Evolutionary conservation across 2,329 filamentous ascomycete species (phyloP).

Genomic region (Sclerotinia sclerotiorum): DNA sequence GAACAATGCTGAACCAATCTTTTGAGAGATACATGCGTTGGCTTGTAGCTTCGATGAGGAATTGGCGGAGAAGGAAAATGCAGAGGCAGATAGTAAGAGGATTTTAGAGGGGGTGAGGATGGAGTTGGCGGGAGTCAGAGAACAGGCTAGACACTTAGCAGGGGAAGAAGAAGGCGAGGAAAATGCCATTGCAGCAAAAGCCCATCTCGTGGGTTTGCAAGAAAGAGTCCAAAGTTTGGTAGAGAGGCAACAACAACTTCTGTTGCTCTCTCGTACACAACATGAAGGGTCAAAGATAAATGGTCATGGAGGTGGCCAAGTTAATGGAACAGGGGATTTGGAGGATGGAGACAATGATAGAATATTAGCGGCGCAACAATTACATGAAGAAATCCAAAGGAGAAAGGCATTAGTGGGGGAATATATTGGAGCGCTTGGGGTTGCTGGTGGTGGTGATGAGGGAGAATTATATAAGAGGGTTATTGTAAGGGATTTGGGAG

Average conservation of each 20-base stretch:
- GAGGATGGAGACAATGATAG: constrained; percentile 54
- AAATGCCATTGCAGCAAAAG: constrained; percentile 27
- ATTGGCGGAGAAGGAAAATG: constrained; percentile 69
- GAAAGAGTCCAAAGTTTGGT: constrained; percentile 36
- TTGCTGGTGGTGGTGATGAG: constrained; percentile 70
- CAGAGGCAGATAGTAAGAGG: constrained; percentile 65
- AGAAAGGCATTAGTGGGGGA: constrained; percentile 59
- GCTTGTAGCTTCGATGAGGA: constrained; percentile 72
- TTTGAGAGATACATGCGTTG: constrained; percentile 69
- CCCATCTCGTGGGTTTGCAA: constrained; percentile 32
- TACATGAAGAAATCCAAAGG: constrained; percentile 54
- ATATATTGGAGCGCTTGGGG: constrained; percentile 66
- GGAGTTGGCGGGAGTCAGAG: constrained; percentile 62
- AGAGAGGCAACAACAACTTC: constrained; percentile 51
- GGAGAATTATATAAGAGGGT: constrained; percentile 66
- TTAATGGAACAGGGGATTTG: constrained; percentile 32
- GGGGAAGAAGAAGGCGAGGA: constrained; percentile 31
- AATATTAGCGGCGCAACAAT: constrained; percentile 56
- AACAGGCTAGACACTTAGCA: constrained; percentile 58
- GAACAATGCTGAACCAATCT: constrained; percentile 65
- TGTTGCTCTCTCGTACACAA: constrained; percentile 43
- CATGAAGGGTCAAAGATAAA: constrained; percentile 51
- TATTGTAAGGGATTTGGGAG: constrained; percentile 45
- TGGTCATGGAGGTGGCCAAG: constrained; percentile 43
- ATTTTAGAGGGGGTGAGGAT: constrained; percentile 66